A percentile compares a stretch with the other conserved stretches of the same genome.
phyloP scores from a whole-genome alignment of 352 stramenopile species.

The Thraustochytrium sp. region DNA sequence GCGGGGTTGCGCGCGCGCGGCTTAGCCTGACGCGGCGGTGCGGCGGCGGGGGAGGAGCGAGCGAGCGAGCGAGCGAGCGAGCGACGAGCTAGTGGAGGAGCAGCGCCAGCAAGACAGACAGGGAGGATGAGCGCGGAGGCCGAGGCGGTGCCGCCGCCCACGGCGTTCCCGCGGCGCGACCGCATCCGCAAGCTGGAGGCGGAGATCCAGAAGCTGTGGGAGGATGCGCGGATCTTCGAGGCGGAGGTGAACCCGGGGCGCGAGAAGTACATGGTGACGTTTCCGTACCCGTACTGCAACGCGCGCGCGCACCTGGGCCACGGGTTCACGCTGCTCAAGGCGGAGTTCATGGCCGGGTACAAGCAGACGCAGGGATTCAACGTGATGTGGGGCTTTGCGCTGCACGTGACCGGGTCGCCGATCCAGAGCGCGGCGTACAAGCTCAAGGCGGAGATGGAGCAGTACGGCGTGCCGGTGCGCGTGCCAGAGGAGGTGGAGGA shows the following conservation, averaged over 20 bases:
- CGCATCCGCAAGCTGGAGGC: constrained; percentile 83
- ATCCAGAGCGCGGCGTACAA: constrained; percentile 99
- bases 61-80: no score
- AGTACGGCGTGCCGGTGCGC: constrained; percentile 84
- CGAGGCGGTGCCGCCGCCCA: background rate
- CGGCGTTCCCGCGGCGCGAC: constrained; percentile 68
- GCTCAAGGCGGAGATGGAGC: constrained; percentile 92
- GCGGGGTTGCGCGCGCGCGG: no score
- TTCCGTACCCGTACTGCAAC: constrained; percentile 99
- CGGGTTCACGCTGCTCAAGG: constrained; percentile 97
- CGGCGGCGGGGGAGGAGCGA: no score
- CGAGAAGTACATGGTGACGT: constrained; percentile 96
- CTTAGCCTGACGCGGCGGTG: no score
- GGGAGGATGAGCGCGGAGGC: no score
- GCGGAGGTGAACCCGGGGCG: constrained; percentile 47
- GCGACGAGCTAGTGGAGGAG: no score
- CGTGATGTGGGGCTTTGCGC: constrained; percentile 97
- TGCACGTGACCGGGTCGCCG: constrained; percentile 99
- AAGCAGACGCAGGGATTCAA: constrained; percentile 97
- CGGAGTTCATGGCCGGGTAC: constrained; percentile 81
- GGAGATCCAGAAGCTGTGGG: constrained; percentile 77
- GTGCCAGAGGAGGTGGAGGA: constrained; percentile 72
- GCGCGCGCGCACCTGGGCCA: constrained; percentile 96
- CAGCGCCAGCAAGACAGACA: no score
- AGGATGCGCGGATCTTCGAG: constrained; percentile 72